Conservation (phyloP, 2,329 filamentous ascomycete species). For the Domatiomyces globalis region DNA sequence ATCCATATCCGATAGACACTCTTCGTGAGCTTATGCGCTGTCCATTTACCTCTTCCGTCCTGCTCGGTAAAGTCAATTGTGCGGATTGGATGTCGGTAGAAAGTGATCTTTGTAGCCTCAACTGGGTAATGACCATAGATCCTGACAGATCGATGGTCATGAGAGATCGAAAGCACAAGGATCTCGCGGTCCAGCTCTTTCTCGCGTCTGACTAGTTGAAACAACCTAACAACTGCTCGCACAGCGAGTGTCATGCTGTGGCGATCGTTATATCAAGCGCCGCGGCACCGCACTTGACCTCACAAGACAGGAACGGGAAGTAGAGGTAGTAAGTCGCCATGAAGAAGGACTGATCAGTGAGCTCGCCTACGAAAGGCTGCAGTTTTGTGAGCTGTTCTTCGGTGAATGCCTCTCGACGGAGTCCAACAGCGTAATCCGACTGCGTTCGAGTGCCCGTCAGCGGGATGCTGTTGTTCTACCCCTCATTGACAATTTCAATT, state of each 20-base stretch:
- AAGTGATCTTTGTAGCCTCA: slow-evolving; percentile 21
- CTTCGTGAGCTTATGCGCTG: slow-evolving; percentile 24
- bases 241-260: slow-evolving; percentile 24
- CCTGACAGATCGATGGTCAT: slow-evolving; percentile 22
- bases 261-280: slow-evolving; percentile 20
- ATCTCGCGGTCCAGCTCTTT: slow-evolving; percentile 19
- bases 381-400: slow-evolving; percentile 24
- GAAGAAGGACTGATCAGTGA: slow-evolving; percentile 13
- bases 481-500: slow-evolving; percentile 24
- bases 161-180: slow-evolving; percentile 30
- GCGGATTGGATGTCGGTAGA: slow-evolving; percentile 28
- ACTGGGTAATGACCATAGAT: slow-evolving; percentile 33
- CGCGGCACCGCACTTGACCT: slow-evolving; percentile 17
- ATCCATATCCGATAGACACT: slow-evolving; percentile 27
- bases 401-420: slow-evolving; percentile 23
- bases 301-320: slow-evolving; percentile 19
- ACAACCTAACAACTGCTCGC: slow-evolving; percentile 28
- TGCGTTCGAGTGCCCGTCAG: slow-evolving; percentile 21
- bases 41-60: slow-evolving; percentile 26
- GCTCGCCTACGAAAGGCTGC: slow-evolving; percentile 15
- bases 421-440: slow-evolving; percentile 27
- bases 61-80: slow-evolving; percentile 23
- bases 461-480: slow-evolving; percentile 22
- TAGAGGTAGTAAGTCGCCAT: slow-evolving; percentile 17
- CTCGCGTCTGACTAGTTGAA: slow-evolving; percentile 24